Percentiles rank a stretch among this genome's conserved stretches.
Conservation (phyloP, 2,329 filamentous ascomycete species). For the Xylariaceae sp. region DNA sequence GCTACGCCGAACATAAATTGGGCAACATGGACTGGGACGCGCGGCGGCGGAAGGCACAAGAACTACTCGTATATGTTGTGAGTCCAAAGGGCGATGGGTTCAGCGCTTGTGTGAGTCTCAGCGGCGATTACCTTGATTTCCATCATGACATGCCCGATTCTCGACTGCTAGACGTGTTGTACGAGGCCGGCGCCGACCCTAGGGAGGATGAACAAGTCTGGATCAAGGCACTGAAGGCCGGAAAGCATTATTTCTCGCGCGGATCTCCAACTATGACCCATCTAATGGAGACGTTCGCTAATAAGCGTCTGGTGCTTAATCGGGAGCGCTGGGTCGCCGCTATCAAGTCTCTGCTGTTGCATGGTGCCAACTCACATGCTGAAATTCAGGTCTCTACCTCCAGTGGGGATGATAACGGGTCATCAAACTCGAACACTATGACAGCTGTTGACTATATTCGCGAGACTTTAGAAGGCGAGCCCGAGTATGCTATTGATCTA, state of each 20-base stretch:
- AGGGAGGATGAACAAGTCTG: conserved; percentile 25
- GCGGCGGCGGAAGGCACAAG: conserved; percentile 27
- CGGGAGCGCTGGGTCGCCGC: conserved; percentile 30
- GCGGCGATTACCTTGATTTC: conserved; percentile 31
- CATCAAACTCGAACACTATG: conserved; percentile 21
- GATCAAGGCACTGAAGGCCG: conserved; percentile 26
- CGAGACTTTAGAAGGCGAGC: conserved; percentile 30
- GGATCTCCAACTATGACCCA: conserved; percentile 31
- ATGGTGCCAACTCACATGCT: conserved; percentile 29
- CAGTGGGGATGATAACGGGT: conserved; percentile 20
- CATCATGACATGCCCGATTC: conserved; percentile 33
- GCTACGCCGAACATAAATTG: conserved; percentile 25
- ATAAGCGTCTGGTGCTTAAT: conserved; percentile 29
- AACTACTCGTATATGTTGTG: conserved; percentile 28
- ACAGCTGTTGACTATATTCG: conserved; percentile 29
- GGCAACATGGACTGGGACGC: conserved; percentile 14
- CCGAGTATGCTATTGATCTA: conserved; percentile 31
- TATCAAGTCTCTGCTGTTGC: conserved; percentile 27
- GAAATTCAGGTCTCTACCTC: conserved; percentile 26
- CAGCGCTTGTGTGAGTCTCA: conserved; percentile 30
- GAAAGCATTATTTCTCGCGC: conserved; percentile 29
- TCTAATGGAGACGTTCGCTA: conserved; percentile 28
- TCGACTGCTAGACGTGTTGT: conserved; percentile 26
- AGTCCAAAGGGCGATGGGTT: conserved; percentile 31
- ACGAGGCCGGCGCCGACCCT: conserved; percentile 26